Evolutionary conservation across 2,329 filamentous ascomycete species (phyloP), one percentile per base, ranked within the genome.

Genomic region (Colletotrichum abscissum): DNA sequence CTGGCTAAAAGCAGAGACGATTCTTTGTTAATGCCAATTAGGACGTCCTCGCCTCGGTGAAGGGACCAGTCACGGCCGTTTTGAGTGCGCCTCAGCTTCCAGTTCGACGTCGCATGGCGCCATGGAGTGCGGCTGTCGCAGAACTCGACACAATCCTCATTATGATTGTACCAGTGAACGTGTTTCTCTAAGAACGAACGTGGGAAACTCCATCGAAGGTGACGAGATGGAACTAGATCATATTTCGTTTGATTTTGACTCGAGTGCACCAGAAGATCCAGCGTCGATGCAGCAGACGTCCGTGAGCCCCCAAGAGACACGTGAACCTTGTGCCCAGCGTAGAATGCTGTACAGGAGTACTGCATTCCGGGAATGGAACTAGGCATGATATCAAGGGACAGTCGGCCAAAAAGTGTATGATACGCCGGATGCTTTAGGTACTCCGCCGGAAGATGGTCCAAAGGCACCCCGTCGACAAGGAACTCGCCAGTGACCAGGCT

Each of bases 401-500:
- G 78, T 5, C 76, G 69, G 1, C 85, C 84, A 77, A 91, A 90
- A 0, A 91, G 76, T 0, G 76, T 76, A 0, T n/a, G 19, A 73
- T 88, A 91, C 0, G 79, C 79, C 0, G 76, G 9, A 63, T 88
- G 81, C 0, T 14, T 6, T 35, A 85, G 80, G 63, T 88, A 91
- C 0, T 83, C 73, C 0, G 14, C 2, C 0, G 89, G 89, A 0
- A 91, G 80, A 1, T 86, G 82, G 4, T 83, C 78, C 0, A 90
- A 75, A 0, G 87, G 88, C 1, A 80, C 56, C 0, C 89, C 89
- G 69, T 90, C 83, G 0, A 91, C 83, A 0, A 90, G 81, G 0
- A 92, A 79, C 33, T 86, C 81, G 0, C 86, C 89, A 0, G 82
- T 86, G 2, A 92, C 75, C 0, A 90, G 60, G 73, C 89, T 89